phyloP scores from a whole-genome alignment of 495 filamentous ascomycete species.

The Aspergillus incahuasiensis region DNA sequence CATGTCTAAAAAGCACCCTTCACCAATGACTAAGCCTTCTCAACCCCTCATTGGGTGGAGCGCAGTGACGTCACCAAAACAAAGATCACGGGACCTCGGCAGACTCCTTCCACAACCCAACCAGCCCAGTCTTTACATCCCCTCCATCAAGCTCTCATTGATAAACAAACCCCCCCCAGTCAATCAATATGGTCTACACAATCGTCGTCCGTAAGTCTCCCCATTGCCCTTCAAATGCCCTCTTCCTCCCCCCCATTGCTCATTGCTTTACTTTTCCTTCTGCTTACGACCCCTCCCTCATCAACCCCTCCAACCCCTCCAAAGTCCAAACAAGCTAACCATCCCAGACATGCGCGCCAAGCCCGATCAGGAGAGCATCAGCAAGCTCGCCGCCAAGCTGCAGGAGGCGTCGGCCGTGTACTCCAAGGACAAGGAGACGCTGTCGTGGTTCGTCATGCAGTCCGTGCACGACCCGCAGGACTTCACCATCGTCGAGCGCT shows the following conservation, averaged over 20 bases:
- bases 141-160: too few species aligned
- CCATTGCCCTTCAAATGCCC: too few species aligned
- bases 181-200: constrained; percentile 50
- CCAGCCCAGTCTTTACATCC: too few species aligned
- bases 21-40: too few species aligned
- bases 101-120: too few species aligned
- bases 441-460: constrained; percentile 67
- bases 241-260: background rate
- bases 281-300: background rate
- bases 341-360: constrained; percentile 57
- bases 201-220: constrained; percentile 53
- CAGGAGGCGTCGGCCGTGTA: constrained; percentile 62
- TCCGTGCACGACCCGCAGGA: constrained; percentile 56
- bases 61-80: too few species aligned
- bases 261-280: background rate
- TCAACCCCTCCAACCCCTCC: background rate
- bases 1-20: too few species aligned
- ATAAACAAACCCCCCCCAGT: too few species aligned
- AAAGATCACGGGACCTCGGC: too few species aligned
- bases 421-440: constrained; percentile 60
- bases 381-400: constrained; percentile 60
- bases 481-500: constrained; percentile 68
- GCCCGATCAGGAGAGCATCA: constrained; percentile 52
- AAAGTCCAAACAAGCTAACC: background rate
- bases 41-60: too few species aligned